phyloP scores from a whole-genome alignment of 768 basidiomycete genomes.

The Kwoniella newhampshirensis region DNA sequence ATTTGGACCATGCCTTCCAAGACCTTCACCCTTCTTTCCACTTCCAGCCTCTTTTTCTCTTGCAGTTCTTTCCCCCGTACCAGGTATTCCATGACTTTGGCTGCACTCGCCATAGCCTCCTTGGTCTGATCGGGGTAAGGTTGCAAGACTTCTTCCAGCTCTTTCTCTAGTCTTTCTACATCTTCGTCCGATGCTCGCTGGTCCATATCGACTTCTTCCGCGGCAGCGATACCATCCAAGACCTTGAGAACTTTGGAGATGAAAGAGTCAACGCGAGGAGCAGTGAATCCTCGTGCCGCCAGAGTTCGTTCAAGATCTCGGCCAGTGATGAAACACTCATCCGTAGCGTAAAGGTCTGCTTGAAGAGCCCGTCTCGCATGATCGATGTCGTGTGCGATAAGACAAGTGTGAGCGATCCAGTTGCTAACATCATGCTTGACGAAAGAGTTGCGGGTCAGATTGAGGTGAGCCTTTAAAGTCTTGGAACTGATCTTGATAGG shows the following conservation, averaged over 20 bases:
- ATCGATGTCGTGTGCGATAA: conserved; percentile 42
- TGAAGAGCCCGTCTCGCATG: conserved; percentile 37
- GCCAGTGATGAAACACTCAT: conserved; percentile 37
- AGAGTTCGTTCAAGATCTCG: conserved; percentile 36
- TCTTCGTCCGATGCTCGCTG: conserved; percentile 9
- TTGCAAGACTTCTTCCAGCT: conserved; percentile 25
- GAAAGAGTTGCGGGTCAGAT: conserved; percentile 28
- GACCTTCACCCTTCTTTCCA: conserved; percentile 44
- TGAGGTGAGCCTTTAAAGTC: conserved; percentile 25
- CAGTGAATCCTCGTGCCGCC: conserved; percentile 27
- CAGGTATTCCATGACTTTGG: conserved; percentile 36
- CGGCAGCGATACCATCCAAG: conserved; percentile 44
- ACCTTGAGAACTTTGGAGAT: conserved; percentile 45
- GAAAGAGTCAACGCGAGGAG: conserved; percentile 36
- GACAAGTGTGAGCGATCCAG: conserved; percentile 47
- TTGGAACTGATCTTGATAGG: conserved; percentile 35
- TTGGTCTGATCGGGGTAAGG: conserved; percentile 36
- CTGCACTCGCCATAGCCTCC: conserved; percentile 32
- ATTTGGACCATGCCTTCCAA: conserved; percentile 47
- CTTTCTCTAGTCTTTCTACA: conserved; percentile 20
- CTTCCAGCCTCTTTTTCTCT: conserved; percentile 42
- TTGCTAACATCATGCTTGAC: conserved; percentile 35
- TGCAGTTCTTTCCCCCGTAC: conserved; percentile 39
- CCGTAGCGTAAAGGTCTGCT: conserved; percentile 44
- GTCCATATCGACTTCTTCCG: conserved; percentile 33